Conservation (phyloP, 2,329 filamentous ascomycete genomes). For the Fusarium sp. region DNA sequence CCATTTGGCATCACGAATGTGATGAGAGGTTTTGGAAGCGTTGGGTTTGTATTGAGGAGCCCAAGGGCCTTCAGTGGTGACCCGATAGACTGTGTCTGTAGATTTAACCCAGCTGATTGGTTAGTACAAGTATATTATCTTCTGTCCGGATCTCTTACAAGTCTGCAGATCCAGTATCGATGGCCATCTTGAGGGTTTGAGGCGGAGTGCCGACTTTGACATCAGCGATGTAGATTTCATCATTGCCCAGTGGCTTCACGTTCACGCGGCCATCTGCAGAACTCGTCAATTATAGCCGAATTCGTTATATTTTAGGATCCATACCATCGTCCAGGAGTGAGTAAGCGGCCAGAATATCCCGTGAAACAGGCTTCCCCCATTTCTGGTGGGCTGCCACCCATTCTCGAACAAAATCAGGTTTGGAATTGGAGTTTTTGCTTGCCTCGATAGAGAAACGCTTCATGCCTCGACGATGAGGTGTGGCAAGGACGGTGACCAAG, state of each 20-base stretch:
- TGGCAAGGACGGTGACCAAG: conserved; percentile 26
- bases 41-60: conserved; percentile 59
- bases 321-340: conserved; percentile 50
- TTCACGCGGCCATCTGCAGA: conserved; percentile 51
- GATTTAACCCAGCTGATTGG: conserved; percentile 65
- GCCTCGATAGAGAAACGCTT: conserved; percentile 51
- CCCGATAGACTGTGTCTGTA: conserved; percentile 58
- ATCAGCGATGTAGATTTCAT: conserved; percentile 59
- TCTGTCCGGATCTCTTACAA: conserved; percentile 64
- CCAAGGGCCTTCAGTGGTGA: conserved; percentile 53
- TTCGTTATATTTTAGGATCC: neutral
- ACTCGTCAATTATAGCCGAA: conserved; percentile 22
- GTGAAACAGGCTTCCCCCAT: conserved; percentile 50
- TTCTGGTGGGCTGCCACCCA: conserved; percentile 52
- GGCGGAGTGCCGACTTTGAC: conserved; percentile 62
- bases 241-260: conserved; percentile 55
- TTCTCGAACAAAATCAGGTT: conserved; percentile 51
- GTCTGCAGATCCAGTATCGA: conserved; percentile 68
- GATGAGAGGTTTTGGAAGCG: conserved; percentile 58
- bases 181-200: conserved; percentile 61
- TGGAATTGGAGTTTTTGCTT: conserved; percentile 34
- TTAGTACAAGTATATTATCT: conserved; percentile 44
- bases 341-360: conserved; percentile 40
- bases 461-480: conserved; percentile 13
- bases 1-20: conserved; percentile 61